phyloP scores from a whole-genome alignment of 148 eudicot species.

The Rhododendron molle region DNA sequence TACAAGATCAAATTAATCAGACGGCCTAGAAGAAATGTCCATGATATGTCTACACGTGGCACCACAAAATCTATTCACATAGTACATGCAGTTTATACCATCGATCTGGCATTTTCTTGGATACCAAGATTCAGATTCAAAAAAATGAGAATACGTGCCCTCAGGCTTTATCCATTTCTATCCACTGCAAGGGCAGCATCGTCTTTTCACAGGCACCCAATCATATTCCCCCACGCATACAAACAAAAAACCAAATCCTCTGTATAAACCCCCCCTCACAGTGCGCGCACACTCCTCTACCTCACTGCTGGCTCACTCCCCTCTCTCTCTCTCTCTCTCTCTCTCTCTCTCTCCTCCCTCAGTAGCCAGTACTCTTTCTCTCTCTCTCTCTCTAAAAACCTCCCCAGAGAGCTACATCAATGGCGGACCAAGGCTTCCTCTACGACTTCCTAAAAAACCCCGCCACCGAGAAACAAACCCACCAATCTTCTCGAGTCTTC shows the following conservation, averaged over 20 bases:
- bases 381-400: background rate
- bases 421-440: background rate
- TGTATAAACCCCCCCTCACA: background rate
- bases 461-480: background rate
- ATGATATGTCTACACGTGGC: background rate
- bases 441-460: background rate
- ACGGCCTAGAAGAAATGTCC: background rate
- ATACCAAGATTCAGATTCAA: background rate
- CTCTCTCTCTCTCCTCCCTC: background rate
- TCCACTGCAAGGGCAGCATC: background rate
- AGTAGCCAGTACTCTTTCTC: background rate
- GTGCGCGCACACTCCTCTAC: background rate
- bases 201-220: background rate
- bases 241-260: background rate
- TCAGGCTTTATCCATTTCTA: background rate
- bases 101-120: background rate
- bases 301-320: background rate
- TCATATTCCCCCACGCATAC: background rate
- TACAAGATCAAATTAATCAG: no score
- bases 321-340: background rate
- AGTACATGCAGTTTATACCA: background rate
- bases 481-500: conserved; percentile 15
- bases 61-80: background rate
- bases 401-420: background rate
- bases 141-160: background rate